Percentiles rank a stretch among this genome's conserved stretches.
phyloP scores from a whole-genome alignment of 768 basidiomycete genomes.

The Mycena venus region DNA sequence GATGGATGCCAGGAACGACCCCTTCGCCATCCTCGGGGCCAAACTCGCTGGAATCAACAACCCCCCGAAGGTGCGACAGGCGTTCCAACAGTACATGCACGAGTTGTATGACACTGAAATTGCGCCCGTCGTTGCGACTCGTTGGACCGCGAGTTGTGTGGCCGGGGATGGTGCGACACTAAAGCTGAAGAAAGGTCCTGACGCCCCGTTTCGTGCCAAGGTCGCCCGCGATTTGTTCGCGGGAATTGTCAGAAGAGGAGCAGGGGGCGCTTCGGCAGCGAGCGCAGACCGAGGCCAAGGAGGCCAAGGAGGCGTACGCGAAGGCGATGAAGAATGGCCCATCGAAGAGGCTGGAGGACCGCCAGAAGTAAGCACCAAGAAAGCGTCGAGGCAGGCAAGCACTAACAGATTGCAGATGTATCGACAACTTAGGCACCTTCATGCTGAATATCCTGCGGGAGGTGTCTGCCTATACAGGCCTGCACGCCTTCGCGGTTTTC shows the following conservation, averaged over 20 bases:
- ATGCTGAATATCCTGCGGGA: not conserved
- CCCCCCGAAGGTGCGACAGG: not conserved
- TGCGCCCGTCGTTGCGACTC: not conserved
- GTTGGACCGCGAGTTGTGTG: not conserved
- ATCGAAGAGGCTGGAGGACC: not conserved
- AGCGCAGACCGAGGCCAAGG: not conserved
- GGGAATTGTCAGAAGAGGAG: not conserved
- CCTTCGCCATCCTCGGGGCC: not conserved
- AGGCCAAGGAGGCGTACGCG: not conserved
- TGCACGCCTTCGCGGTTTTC: not conserved
- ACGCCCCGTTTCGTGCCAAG: not conserved
- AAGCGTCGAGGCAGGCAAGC: too few species aligned
- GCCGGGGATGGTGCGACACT: not conserved
- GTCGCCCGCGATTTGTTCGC: slow-evolving; percentile 6
- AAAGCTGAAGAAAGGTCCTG: not conserved
- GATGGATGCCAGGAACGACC: not conserved
- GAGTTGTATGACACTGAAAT: slow-evolving; percentile 5
- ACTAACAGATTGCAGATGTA: not conserved
- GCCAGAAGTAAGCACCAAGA: slow-evolving; percentile 1
- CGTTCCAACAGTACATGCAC: slow-evolving; percentile 19
- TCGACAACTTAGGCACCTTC: not conserved
- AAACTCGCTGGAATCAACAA: not conserved
- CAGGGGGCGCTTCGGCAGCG: not conserved
- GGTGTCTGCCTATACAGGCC: not conserved
- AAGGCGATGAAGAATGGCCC: not conserved